A percentile compares a stretch with the other conserved stretches of the same genome.
Conservation (phyloP, 225 moss, liverwort and hornwort species). For the Physcomitrellopsis africana region DNA sequence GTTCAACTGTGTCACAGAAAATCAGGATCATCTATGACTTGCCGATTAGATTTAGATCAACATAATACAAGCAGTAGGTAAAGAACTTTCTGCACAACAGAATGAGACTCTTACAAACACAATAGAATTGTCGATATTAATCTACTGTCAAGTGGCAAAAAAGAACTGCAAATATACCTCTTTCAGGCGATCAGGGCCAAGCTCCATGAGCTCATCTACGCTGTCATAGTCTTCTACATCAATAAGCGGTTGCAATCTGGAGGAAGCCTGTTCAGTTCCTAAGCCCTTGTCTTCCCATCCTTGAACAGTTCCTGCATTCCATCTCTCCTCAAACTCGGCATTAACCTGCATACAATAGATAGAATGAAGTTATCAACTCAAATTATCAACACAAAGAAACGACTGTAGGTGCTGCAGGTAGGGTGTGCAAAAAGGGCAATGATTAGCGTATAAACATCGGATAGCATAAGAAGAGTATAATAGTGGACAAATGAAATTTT, state of each 20-base stretch:
- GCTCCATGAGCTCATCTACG: constrained; percentile 63
- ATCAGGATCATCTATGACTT: background rate
- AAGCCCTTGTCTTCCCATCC: constrained; percentile 75
- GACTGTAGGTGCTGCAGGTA: background rate
- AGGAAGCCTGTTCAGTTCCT: constrained; percentile 44
- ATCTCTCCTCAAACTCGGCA: constrained; percentile 61
- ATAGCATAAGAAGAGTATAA: constrained; percentile 3
- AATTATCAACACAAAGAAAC: background rate
- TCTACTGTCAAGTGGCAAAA: background rate
- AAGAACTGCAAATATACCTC: constrained; percentile 41
- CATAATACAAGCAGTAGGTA: background rate
- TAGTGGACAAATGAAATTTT: background rate
- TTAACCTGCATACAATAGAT: constrained; percentile 49
- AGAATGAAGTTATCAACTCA: constrained; percentile 1
- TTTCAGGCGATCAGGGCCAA: constrained; percentile 67
- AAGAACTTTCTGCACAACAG: background rate
- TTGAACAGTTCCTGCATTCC: constrained; percentile 60
- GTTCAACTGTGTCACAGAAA: background rate
- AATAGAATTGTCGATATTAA: background rate
- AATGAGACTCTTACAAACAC: background rate
- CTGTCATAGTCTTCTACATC: constrained; percentile 77
- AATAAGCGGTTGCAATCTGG: constrained; percentile 45
- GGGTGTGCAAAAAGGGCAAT: background rate
- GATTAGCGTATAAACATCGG: background rate
- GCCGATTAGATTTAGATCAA: background rate